Evolutionary conservation across 495 filamentous ascomycete species (phyloP), one percentile per base, ranked within the genome.

Genomic region (Glutinoglossum americanum): DNA sequence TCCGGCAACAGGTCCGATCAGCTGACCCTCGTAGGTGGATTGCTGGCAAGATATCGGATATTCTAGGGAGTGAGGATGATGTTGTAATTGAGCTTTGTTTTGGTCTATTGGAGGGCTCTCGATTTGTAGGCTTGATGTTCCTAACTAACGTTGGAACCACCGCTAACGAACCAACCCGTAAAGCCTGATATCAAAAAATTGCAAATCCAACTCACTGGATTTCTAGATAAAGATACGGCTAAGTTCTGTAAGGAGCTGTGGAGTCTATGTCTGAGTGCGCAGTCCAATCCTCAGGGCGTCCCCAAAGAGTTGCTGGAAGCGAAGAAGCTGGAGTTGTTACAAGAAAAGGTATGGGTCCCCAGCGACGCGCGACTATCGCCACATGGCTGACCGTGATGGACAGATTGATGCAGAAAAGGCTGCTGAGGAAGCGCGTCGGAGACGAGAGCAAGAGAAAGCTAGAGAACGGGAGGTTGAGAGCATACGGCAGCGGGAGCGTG

Each of bases 141-240:
- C 51, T 25, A 13, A 25, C 33, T 25, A 39, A 51, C 23, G 47
- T 59, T 27, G 60, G 25, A 56, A 55, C 35, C 26, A 9, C 33
- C 33, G 23, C 51, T 45, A 30, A 45, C 39, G 15, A 53, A 54
- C 44, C 53, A 44, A 56, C 53, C n/a, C 27, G 6, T 23, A 56
- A 62, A 98, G 90, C 92, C 92, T 61, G 87, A 96, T 68, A 90
- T 96, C 67, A 96, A 94, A 69, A 78, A 82, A 11, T 75, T 99
- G 58, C 90, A 99, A 64, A 90, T 95, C 61, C 82, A 89, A 60
- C 80, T 99, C 57, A 94, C 84, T 1, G 90, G 89, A 5, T 97
- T 97, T 63, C 77, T 99, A 61, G 89, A 94, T 64, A 95, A 92
- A 70, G 86, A 95, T 62, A 92, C 89, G 0, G 72, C 88, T 10